Evolutionary conservation across 169 alveolate species (phyloP), one percentile per base, ranked within the genome.

Genomic region (Prorocentrum cordatum): DNA sequence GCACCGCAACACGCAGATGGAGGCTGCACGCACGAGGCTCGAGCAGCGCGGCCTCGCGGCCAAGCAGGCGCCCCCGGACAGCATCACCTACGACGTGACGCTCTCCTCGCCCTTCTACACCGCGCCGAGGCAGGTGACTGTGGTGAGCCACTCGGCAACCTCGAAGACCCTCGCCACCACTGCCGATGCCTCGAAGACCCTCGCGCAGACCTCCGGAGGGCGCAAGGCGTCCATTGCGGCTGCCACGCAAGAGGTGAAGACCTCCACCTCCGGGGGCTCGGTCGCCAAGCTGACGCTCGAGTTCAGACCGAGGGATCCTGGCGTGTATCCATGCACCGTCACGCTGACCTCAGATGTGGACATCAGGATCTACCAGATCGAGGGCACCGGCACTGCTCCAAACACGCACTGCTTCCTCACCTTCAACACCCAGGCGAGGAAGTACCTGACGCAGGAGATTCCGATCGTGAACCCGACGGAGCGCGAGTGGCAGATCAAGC

Each of bases 401-500:
- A 95, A 93, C 91, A 95, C 95, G 24, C 94, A 93, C 72, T 96
- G 96, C 38, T 92, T 93, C 24, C 83, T 95, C 47, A 97, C 95
- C 59, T 92, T 96, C 88, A 92, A 89, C 35, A 95, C 96, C 32
- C 96, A 96, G 67, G 97, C 97, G 0, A 91, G 97, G 92, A 95
- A 94, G 67, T 66, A 45, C 22, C 93, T 94, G n/a, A 73, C 93
- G 12, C 94, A 96, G 86, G 97, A 96, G 68, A 95, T 95, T 42
- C 98, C 98, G 1, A 94, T 96, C 35, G 95, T 93, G 20, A 96
- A 96, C 88, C 95, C 95, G 36, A 93, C 96, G 35, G 96, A 94
- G 58, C 93, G 93, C 92, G 98, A 96, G 58, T 96, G 97, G 96
- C 85, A 73, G 66, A 93, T 96, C 32, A 94, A 94, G 88, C 94